Evolutionary conservation across 306 rosid genomes (phyloP).

Genomic region (Castanea crenata): DNA sequence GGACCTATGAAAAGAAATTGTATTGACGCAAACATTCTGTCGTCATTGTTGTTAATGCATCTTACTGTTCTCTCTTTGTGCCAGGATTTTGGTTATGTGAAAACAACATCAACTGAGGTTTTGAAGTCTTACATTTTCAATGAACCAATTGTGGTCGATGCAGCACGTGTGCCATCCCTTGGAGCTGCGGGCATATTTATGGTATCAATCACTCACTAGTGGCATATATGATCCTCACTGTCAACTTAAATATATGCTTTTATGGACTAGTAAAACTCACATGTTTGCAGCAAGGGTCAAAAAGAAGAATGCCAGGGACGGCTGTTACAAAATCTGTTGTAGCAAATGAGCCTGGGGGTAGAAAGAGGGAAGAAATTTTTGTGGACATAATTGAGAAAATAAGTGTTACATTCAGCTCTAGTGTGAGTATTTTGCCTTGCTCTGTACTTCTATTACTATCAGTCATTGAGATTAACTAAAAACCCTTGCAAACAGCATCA

Average conservation of each 20-base stretch:
- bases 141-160: slow-evolving; percentile 75
- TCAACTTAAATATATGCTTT: slow-evolving; percentile 10
- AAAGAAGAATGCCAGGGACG: slow-evolving; percentile 89
- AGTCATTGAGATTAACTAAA: neutral
- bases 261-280: slow-evolving; percentile 22
- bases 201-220: slow-evolving; percentile 43
- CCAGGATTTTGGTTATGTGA: slow-evolving; percentile 90
- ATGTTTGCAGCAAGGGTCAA: slow-evolving; percentile 67
- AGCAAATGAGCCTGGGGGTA: slow-evolving; percentile 88
- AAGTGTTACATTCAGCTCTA: slow-evolving; percentile 89
- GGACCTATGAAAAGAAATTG: neutral
- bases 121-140: slow-evolving; percentile 83
- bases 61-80: slow-evolving; percentile 22
- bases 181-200: slow-evolving; percentile 78
- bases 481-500: neutral
- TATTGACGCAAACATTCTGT: neutral
- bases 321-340: slow-evolving; percentile 86
- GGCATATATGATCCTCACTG: neutral
- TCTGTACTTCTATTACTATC: neutral
- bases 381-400: slow-evolving; percentile 94
- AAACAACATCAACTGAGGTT: slow-evolving; percentile 94
- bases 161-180: slow-evolving; percentile 61
- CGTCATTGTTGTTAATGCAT: neutral
- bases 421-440: slow-evolving; percentile 52
- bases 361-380: slow-evolving; percentile 92